Evolutionary conservation across 345 rosid species (phyloP).

Genomic region (rapeseed (Brassica napus)): Da-Ae NC_063435.1:5827001-5827500

Average conservation of each 20-base stretch:
- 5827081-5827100: constrained; percentile 10
- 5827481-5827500: constrained; percentile 22
- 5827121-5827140: neutral
- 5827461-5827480: constrained; percentile 21
- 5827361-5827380: neutral
- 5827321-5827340: constrained; percentile 13
- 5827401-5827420: constrained; percentile 35
- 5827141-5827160: neutral
- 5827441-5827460: constrained; percentile 34
- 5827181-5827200: neutral
- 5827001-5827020: constrained; percentile 15
- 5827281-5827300: neutral
- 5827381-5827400: constrained; percentile 1
- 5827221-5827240: neutral
- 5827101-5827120: neutral
- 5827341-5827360: neutral
- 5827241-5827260: neutral
- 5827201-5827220: neutral
- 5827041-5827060: constrained; percentile 29
- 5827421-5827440: constrained; percentile 14
- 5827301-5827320: constrained; percentile 14
- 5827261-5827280: constrained; percentile 8
- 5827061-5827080: constrained; percentile 14
- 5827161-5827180: neutral
- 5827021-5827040: constrained; percentile 14